These are phyloP conservation scores for Paralagenidium karlingii DNA, from an alignment of 352 stramenopile genomes.

Conservation along the genomic window DNA sequence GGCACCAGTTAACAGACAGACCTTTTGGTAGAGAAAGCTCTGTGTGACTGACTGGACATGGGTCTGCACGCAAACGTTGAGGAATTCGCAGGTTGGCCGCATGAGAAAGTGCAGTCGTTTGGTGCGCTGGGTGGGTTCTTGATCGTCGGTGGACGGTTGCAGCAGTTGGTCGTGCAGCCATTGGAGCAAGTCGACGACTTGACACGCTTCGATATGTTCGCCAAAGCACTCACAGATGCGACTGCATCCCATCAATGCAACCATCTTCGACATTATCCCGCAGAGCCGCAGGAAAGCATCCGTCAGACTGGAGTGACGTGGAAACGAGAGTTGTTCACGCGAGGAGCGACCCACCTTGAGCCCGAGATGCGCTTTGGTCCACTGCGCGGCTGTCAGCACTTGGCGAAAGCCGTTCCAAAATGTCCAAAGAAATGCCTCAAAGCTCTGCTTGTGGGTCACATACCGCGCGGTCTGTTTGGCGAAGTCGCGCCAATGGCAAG, in stretches of 20 bases:
- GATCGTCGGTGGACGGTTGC: constrained; percentile 5
- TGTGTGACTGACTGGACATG: constrained; percentile 21
- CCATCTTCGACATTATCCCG: constrained; percentile 11
- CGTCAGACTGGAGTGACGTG: constrained; percentile 1
- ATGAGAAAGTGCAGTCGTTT: constrained; percentile 26
- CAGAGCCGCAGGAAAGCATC: neutral
- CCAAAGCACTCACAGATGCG: constrained; percentile 55
- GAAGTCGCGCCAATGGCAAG: neutral
- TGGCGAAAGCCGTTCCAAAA: constrained; percentile 35
- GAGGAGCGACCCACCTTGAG: constrained; percentile 47
- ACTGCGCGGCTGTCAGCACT: constrained; percentile 37
- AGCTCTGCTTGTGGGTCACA: constrained; percentile 50
- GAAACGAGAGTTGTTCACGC: neutral
- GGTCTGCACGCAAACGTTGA: constrained; percentile 50
- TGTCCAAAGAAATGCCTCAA: constrained; percentile 31
- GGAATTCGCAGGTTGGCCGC: constrained; percentile 41
- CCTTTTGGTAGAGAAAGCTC: constrained; percentile 2
- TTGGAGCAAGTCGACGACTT: constrained; percentile 29
- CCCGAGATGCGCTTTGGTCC: constrained; percentile 21
- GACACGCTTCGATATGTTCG: constrained; percentile 13
- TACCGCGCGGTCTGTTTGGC: constrained; percentile 46
- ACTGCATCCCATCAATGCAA: constrained; percentile 54
- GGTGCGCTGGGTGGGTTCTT: neutral
- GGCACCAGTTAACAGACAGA: neutral
- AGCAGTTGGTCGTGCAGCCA: constrained; percentile 20